Conservation (phyloP, 2,329 filamentous ascomycete species). For the Intubia oerlemansii region DNA sequence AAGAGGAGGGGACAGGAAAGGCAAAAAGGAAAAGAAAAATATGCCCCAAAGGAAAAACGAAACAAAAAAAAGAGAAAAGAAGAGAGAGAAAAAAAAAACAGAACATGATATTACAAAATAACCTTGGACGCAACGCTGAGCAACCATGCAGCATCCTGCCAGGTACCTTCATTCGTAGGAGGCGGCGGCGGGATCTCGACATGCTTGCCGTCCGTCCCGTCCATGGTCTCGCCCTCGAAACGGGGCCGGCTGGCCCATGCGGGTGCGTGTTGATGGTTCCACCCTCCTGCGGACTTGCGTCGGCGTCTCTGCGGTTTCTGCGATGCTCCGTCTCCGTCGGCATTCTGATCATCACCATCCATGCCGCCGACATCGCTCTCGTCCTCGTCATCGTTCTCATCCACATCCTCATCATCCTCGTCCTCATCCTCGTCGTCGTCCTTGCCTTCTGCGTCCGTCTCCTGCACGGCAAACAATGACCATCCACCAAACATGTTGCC, state of each 20-base stretch:
- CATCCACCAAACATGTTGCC: slow-evolving; percentile 32
- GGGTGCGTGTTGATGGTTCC: slow-evolving; percentile 1
- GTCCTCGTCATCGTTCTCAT: slow-evolving; percentile 17
- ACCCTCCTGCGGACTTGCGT: slow-evolving; percentile 9
- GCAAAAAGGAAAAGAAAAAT: slow-evolving; percentile 33
- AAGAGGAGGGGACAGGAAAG: neutral
- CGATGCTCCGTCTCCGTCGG: slow-evolving; percentile 14
- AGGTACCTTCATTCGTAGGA: slow-evolving; percentile 34
- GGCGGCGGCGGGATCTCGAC: slow-evolving; percentile 26
- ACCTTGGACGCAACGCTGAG: slow-evolving; percentile 42
- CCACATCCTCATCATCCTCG: slow-evolving; percentile 17
- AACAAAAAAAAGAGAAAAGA: neutral
- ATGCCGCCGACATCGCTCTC: no score
- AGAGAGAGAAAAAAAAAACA: neutral
- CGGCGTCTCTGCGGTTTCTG: slow-evolving; percentile 7
- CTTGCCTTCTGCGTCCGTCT: slow-evolving; percentile 29
- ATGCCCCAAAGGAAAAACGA: slow-evolving; percentile 11
- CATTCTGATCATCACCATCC: slow-evolving; percentile 14
- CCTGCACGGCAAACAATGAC: slow-evolving; percentile 40
- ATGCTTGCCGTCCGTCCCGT: slow-evolving; percentile 17
- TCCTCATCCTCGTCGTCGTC: slow-evolving; percentile 15
- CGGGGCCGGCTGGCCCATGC: slow-evolving; percentile 9
- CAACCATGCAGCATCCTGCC: slow-evolving; percentile 48
- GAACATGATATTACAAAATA: slow-evolving; percentile 22
- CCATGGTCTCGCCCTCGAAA: slow-evolving; percentile 20